phyloP scores from a whole-genome alignment of 2,329 filamentous ascomycete species.

The Pyrenochaeta sp. region DNA sequence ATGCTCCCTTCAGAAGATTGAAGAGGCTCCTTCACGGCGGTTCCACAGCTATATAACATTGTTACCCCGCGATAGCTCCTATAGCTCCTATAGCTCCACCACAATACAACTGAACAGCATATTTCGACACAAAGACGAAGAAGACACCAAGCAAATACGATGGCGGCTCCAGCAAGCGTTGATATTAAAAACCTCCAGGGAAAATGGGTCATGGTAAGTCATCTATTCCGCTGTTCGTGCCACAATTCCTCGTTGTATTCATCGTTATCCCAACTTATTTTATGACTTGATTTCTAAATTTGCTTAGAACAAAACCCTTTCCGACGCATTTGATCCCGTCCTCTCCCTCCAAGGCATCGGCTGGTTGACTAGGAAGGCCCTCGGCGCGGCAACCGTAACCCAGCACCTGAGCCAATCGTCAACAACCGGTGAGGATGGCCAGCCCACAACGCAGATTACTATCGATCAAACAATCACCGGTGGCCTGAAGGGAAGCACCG shows the following conservation, averaged over 20 bases:
- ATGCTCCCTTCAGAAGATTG: slow-evolving; percentile 4
- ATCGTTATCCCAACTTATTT: not conserved
- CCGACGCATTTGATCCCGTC: slow-evolving; percentile 72
- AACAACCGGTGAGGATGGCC: slow-evolving; percentile 28
- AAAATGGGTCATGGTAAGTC: slow-evolving; percentile 49
- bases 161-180: slow-evolving; percentile 48
- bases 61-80: slow-evolving; percentile 9
- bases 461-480: slow-evolving; percentile 77
- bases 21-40: not conserved
- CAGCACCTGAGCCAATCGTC: slow-evolving; percentile 61
- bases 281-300: slow-evolving; percentile 2
- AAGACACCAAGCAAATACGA: slow-evolving; percentile 21
- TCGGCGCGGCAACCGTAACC: slow-evolving; percentile 73
- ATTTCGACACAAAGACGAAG: not conserved
- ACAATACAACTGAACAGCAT: slow-evolving; percentile 3
- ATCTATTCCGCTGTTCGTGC: not conserved
- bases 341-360: slow-evolving; percentile 67
- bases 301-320: slow-evolving; percentile 76
- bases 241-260: not conserved
- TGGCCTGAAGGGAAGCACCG: slow-evolving; percentile 72
- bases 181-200: slow-evolving; percentile 49
- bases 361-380: slow-evolving; percentile 76
- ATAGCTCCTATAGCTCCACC: slow-evolving; percentile 6
- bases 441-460: slow-evolving; percentile 66
- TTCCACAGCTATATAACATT: slow-evolving; percentile 1